Base-by-base conservation (phyloP, 2,329 filamentous ascomycete genomes). In the Ascochyta clinopodiicola region DNA sequence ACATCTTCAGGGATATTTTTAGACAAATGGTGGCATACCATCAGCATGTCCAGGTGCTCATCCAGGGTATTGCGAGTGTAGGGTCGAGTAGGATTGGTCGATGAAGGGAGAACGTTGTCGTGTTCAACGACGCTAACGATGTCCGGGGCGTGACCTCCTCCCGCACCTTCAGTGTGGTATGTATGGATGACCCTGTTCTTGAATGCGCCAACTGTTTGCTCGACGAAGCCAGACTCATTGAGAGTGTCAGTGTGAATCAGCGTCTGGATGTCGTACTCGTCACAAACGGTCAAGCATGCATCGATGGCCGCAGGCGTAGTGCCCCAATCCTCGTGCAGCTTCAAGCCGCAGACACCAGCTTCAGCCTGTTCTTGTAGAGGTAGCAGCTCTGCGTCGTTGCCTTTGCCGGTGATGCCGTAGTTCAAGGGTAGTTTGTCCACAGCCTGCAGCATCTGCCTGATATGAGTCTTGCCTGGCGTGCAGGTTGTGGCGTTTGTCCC, bases 301-400 rank as follows among this genome's bases (percentile, higher is more conserved):
- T 98, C 93, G 69, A 98, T 98, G 21, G 92, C 92, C 1, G 91
- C 89, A 0, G 94, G 94, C 1, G 94, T 97, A 21, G 85, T 87
- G 48, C 94, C 94, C 94, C 94, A 98, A 76, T 98, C 94, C 78
- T 98, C 94, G 75, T 98, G 94, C 6, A 98, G 82, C 76, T 98
- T 98, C 57, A 98, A 83, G 7, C 94, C 94, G 65, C 91, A 94
- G 1, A 89, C 93, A 9, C 94, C 94, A 0, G 94, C 94, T 51
- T 84, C 79, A 53, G 91, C 83, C 77, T 96, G 92, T 64, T 97
- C 91, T 44, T 87, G 85, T 2, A 98, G 82, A 9, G 89, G 90
- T 2, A 76, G 73, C 0, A 86, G 83, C 10, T 85, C 85, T 63
- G 88, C 87, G 75, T 98, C 94, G 71, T 96, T 97, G 57, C 94